Evolutionary conservation across 495 filamentous ascomycete genomes (phyloP).

Genomic region (Neurospora sp.): DNA sequence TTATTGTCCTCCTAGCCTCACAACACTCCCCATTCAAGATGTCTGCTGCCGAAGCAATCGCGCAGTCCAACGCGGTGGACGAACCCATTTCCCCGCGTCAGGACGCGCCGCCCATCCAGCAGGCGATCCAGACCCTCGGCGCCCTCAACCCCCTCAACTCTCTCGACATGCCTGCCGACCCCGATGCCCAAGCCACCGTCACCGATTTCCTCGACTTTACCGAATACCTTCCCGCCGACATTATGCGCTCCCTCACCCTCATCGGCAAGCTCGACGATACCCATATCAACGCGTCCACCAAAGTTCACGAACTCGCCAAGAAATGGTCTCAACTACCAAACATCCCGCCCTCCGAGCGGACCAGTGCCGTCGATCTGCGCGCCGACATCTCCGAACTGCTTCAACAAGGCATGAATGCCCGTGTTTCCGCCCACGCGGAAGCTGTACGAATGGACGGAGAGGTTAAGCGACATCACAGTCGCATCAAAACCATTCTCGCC

Average conservation of each 20-base stretch:
- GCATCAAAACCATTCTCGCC: slow-evolving; percentile 62
- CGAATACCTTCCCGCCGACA: slow-evolving; percentile 90
- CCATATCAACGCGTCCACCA: slow-evolving; percentile 53
- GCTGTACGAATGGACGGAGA: slow-evolving; percentile 69
- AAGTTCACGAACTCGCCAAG: slow-evolving; percentile 63
- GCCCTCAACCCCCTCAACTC: slow-evolving; percentile 22
- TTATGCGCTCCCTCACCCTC: slow-evolving; percentile 79
- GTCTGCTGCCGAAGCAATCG: slow-evolving; percentile 10
- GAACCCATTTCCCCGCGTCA: slow-evolving; percentile 30
- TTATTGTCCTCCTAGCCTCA: neutral
- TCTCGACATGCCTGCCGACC: slow-evolving; percentile 49
- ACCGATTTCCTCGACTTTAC: slow-evolving; percentile 95
- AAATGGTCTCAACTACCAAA: slow-evolving; percentile 62
- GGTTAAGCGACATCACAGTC: slow-evolving; percentile 66
- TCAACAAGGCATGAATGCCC: slow-evolving; percentile 61
- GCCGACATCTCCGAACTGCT: slow-evolving; percentile 65
- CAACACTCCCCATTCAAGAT: neutral
- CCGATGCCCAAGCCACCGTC: slow-evolving; percentile 87
- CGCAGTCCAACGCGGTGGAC: slow-evolving; percentile 18
- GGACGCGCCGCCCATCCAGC: slow-evolving; percentile 21
- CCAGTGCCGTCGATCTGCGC: slow-evolving; percentile 47
- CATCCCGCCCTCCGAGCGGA: slow-evolving; percentile 39
- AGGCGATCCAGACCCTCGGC: slow-evolving; percentile 19
- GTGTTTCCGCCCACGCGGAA: slow-evolving; percentile 72
- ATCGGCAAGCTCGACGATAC: slow-evolving; percentile 72